Conservation (phyloP, 495 filamentous ascomycete species). For the Xylaria nigripes region DNA sequence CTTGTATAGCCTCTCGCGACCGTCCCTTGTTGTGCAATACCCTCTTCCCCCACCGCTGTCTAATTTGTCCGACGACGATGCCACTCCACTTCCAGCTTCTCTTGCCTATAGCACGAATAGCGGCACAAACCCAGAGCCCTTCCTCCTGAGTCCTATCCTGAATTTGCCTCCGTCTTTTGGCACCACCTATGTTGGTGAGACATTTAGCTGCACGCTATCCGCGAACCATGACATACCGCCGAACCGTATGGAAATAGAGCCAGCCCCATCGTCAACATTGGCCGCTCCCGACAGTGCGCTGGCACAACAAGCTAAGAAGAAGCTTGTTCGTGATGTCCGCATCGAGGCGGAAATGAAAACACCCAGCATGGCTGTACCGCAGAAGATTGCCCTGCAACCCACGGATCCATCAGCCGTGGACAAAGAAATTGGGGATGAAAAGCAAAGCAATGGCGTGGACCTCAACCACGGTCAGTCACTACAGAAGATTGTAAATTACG, state of each 20-base stretch:
- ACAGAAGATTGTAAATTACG: conserved; percentile 76
- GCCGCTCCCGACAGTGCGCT: not conserved
- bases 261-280: conserved; percentile 4
- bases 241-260: conserved; percentile 5
- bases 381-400: conserved; percentile 21
- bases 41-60: conserved; percentile 28
- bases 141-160: conserved; percentile 51
- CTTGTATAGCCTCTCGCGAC: conserved; percentile 39
- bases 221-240: conserved; percentile 74
- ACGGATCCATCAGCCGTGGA: conserved; percentile 14
- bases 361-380: conserved; percentile 39
- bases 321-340: conserved; percentile 61
- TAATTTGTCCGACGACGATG: conserved; percentile 9
- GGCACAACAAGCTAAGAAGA: conserved; percentile 26
- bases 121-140: conserved; percentile 36
- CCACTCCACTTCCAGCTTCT: conserved; percentile 33
- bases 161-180: conserved; percentile 92
- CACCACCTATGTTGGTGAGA: conserved; percentile 90
- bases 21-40: conserved; percentile 47
- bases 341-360: conserved; percentile 94
- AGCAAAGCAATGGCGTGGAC: conserved; percentile 35
- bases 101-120: conserved; percentile 34
- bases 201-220: conserved; percentile 87
- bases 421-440: conserved; percentile 2
- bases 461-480: conserved; percentile 60